Base-by-base conservation (phyloP, 1,284 basidiomycete genomes). In the Tylopilus sp. region DNA sequence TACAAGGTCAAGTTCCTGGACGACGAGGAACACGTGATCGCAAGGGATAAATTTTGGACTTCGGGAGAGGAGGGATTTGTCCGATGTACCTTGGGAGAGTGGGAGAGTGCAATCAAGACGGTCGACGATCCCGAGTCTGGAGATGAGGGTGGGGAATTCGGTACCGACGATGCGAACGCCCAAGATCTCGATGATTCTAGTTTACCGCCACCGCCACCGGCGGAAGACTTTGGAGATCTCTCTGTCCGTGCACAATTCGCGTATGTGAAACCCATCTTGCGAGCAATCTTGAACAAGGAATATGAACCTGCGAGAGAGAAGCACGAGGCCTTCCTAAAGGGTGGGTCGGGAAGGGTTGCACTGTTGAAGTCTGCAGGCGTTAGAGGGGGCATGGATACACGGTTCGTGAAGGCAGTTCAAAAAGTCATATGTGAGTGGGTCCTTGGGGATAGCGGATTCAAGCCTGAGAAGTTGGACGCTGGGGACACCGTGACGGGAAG, bases 1-100 rank as follows among this genome's bases (percentile, higher is more conserved):
- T 89, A 85, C 60, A 61, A 55, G 26, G 68, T 85, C 11, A 63
- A 70, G 18, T 89, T 77, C 64, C 68, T 85, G 52, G 85, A 87
- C 51, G 72, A 70, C 1, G 68, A 66, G 13, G 51, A 67, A 26
- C 58, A 69, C 36, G 53, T 58, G 1, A 65, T 87, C 19, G 64
- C 75, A 1, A 60, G 74, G 31, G 69, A 72, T 36, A 73, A 68
- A 71, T 86, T 89, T 58, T 82, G 71, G 63, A 76, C 74, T 0
- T 72, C 70, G 28, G 71, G 75, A 16, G 76, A 86, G 48, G 69
- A 74, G 5, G 79, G 68, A 23, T 89, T 87, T 62, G 71, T 65
- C 19, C 74, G 69, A 8, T 87, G 85, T 67, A 71, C 74, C 59
- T 54, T 87, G 19, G 86, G 86, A 21, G 55, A 73, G 41, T 81